Conservation (phyloP, 192 early-diverging fungal species). For the Coemansia javaensis region DNA sequence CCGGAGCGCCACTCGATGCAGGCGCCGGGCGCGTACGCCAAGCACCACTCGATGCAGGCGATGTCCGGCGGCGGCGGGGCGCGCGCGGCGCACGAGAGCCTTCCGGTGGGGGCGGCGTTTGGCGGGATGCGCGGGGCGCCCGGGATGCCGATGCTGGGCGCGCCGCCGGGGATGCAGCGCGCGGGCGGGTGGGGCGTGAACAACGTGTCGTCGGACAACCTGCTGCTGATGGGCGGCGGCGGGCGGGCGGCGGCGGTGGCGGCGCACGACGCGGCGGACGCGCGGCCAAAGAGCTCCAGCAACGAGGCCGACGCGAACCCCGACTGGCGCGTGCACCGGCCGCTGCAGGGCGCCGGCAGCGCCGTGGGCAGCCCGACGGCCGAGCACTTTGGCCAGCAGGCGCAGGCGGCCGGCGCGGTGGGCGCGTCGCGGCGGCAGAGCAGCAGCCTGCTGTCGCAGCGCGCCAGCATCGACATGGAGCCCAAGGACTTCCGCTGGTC, state of each 20-base stretch:
- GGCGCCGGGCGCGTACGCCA: slow-evolving; percentile 33
- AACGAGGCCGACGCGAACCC: slow-evolving; percentile 38
- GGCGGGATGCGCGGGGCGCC: neutral
- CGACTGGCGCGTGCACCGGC: slow-evolving; percentile 32
- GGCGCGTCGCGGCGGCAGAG: slow-evolving; percentile 31
- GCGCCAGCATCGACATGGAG: slow-evolving; percentile 46
- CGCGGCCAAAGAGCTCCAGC: slow-evolving; percentile 38
- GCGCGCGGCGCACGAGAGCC: too few relatives aligned
- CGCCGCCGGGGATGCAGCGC: slow-evolving; percentile 16
- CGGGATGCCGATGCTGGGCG: slow-evolving; percentile 6
- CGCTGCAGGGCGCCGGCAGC: slow-evolving; percentile 2
- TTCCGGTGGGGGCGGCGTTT: too few relatives aligned
- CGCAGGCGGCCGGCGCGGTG: slow-evolving; percentile 14
- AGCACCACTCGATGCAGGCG: slow-evolving; percentile 9
- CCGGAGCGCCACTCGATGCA: slow-evolving; percentile 43
- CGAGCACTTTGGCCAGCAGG: slow-evolving; percentile 24
- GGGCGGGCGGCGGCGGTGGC: neutral
- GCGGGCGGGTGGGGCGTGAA: slow-evolving; percentile 13
- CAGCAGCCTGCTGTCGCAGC: slow-evolving; percentile 29
- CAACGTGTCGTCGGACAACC: slow-evolving; percentile 19
- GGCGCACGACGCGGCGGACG: slow-evolving; percentile 4
- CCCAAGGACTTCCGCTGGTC: slow-evolving; percentile 50
- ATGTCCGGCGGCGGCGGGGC: slow-evolving; percentile 2
- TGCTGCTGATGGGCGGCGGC: slow-evolving; percentile 8
- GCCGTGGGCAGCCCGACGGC: slow-evolving; percentile 18